Base-by-base conservation (phyloP, 2,329 filamentous ascomycete genomes). In the Helicocarpus griseus region DNA sequence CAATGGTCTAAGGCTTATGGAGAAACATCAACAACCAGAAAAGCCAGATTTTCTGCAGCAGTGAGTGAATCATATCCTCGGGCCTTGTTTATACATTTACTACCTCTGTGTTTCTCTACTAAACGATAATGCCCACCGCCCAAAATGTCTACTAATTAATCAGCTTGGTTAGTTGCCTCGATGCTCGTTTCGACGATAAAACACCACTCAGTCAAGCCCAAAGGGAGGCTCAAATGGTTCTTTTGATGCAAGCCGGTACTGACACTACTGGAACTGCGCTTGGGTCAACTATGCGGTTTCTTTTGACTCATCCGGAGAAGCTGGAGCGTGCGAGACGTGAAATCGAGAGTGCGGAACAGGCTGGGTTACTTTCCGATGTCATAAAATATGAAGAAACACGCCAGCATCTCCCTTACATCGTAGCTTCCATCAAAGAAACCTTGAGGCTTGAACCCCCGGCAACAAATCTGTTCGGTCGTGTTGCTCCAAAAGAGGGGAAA, bases 161-260 rank as follows among this genome's bases (percentile, higher is more conserved):
- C 9, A 44, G 9, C 2, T 1, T 21, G 9, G 9, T 11, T 24
- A 67, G 65, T 47, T 63, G 61, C 48, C 58, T 69, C 21, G 62
- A 68, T 4, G 68, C 66, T 9, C 63, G 61, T 29, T 51, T 46
- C 13, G 59, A 63, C 40, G 59, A 63, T 38, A 64, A 60, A 17
- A 56, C 57, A 5, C 59, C 66, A 3, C 57, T 71, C 19, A 64
- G 47, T 1, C 54, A 58, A 6, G 31, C 48, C 5, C 63, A 71
- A 53, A 69, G 64, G 51, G 63, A 60, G 22, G 65, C 64, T 6
- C 68, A 72, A 41, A 61, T 67, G 24, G 64, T 66, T 0, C 59
- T 71, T 0, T 63, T 71, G 29, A 66, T 71, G 29, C 63, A 65
- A 58, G 65, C 58, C 11, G 65, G 65, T 14, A 64, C 64, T 33